Conservation (phyloP, 306 rosid genomes). For the Pachyrhizus erosus region DNA sequence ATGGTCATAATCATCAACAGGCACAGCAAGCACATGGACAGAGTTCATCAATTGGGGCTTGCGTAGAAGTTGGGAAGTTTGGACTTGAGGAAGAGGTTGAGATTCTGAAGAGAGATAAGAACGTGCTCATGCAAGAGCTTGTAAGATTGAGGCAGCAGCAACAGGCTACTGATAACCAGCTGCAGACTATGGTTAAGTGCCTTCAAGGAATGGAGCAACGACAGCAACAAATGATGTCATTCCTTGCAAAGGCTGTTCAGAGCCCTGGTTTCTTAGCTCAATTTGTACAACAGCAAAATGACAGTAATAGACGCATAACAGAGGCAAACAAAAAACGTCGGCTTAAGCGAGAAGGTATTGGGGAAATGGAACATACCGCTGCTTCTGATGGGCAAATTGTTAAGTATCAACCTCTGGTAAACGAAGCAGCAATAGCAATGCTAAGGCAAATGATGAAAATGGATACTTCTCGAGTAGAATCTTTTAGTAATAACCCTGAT, state of each 20-base stretch:
- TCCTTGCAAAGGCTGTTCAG: slow-evolving; percentile 91
- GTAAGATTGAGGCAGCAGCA: slow-evolving; percentile 94
- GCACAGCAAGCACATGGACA: slow-evolving; percentile 69
- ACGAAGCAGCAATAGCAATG: slow-evolving; percentile 79
- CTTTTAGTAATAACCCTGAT: slow-evolving; percentile 55
- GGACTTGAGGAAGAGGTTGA: slow-evolving; percentile 96
- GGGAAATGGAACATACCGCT: slow-evolving; percentile 51
- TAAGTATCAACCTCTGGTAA: slow-evolving; percentile 75
- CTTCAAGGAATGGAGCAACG: slow-evolving; percentile 96
- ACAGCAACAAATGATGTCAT: slow-evolving; percentile 97
- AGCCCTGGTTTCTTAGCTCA: slow-evolving; percentile 93
- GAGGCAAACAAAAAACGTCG: slow-evolving; percentile 84
- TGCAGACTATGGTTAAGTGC: slow-evolving; percentile 83
- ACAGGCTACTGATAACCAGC: slow-evolving; percentile 84
- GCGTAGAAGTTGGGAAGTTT: slow-evolving; percentile 96
- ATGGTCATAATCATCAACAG: slow-evolving; percentile 69
- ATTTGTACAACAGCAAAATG: slow-evolving; percentile 87
- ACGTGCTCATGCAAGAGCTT: slow-evolving; percentile 95
- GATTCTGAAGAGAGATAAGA: slow-evolving; percentile 90
- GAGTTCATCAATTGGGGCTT: slow-evolving; percentile 69
- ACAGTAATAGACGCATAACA: slow-evolving; percentile 67
- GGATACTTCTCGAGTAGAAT: slow-evolving; percentile 59
- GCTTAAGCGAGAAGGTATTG: slow-evolving; percentile 66
- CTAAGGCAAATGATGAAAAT: slow-evolving; percentile 66
- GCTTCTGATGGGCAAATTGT: slow-evolving; percentile 83